Evolutionary conservation across 2,329 filamentous ascomycete species (phyloP).

Genomic region (Botrytis galanthina): DNA sequence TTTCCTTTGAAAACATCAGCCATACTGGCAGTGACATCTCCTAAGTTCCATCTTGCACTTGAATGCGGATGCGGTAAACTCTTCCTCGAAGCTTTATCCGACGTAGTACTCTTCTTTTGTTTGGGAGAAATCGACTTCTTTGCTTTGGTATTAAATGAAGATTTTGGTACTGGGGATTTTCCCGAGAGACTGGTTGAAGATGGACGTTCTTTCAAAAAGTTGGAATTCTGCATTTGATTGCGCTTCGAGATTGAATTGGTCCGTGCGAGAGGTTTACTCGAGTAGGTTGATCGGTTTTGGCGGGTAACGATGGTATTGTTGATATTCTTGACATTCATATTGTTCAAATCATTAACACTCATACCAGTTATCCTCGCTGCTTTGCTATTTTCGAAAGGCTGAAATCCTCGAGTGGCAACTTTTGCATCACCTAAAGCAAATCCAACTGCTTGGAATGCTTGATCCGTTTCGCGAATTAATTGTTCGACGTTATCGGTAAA

Average conservation of each 20-base stretch:
- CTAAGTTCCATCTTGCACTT: slow-evolving; percentile 50
- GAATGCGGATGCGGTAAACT: slow-evolving; percentile 26
- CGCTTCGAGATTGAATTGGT: slow-evolving; percentile 26
- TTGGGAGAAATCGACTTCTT: slow-evolving; percentile 38
- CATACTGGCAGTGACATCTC: slow-evolving; percentile 56
- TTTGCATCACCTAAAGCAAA: slow-evolving; percentile 44
- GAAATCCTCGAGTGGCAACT: slow-evolving; percentile 35
- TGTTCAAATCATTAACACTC: neutral
- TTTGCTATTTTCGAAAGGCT: slow-evolving; percentile 19
- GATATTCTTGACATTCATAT: neutral
- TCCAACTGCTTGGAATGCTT: slow-evolving; percentile 49
- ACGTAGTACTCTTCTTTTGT: slow-evolving; percentile 38
- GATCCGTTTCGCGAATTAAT: slow-evolving; percentile 50
- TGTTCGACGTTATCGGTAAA: slow-evolving; percentile 40
- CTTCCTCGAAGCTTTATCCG: slow-evolving; percentile 7
- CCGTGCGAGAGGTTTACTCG: slow-evolving; percentile 11
- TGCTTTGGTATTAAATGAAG: slow-evolving; percentile 42
- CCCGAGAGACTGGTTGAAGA: slow-evolving; percentile 24
- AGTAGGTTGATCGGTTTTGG: neutral
- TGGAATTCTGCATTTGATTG: slow-evolving; percentile 19
- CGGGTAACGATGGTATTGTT: neutral
- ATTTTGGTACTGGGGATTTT: slow-evolving; percentile 32
- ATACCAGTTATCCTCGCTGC: neutral
- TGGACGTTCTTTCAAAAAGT: slow-evolving; percentile 20
- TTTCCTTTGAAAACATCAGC: slow-evolving; percentile 55